Evolutionary conservation across 805 yeast genomes (phyloP).

Genomic region (Yarrowia sp.): DNA sequence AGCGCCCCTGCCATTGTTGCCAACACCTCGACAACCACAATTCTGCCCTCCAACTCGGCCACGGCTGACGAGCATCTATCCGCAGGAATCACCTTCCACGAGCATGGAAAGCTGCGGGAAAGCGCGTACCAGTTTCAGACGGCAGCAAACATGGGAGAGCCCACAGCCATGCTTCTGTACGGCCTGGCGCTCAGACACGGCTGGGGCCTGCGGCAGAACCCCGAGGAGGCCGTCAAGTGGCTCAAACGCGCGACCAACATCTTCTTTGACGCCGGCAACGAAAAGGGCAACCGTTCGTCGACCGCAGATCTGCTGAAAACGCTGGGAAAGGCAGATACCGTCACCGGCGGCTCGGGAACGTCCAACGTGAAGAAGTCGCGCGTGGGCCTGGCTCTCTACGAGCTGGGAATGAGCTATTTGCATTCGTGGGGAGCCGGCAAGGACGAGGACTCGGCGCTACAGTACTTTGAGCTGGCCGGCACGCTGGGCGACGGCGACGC

Average conservation of each 20-base stretch:
- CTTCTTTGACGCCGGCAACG: slow-evolving; percentile 39
- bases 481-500: slow-evolving; percentile 72
- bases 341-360: slow-evolving; percentile 18
- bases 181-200: slow-evolving; percentile 73
- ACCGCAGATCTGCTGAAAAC: slow-evolving; percentile 40
- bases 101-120: slow-evolving; percentile 67
- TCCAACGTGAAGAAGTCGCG: slow-evolving; percentile 44
- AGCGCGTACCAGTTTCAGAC: slow-evolving; percentile 71
- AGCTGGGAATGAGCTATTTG: slow-evolving; percentile 63
- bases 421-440: slow-evolving; percentile 64
- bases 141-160: slow-evolving; percentile 67
- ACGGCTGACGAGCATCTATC: slow-evolving; percentile 47
- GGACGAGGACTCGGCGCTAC: slow-evolving; percentile 65
- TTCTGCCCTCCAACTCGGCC: slow-evolving; percentile 42
- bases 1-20: not conserved
- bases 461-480: slow-evolving; percentile 68
- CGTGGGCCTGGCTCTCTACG: slow-evolving; percentile 57
- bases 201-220: slow-evolving; percentile 68
- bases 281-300: slow-evolving; percentile 46
- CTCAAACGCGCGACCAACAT: slow-evolving; percentile 57
- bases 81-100: slow-evolving; percentile 53
- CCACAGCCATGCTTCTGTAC: slow-evolving; percentile 72
- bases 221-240: slow-evolving; percentile 64
- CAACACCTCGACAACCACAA: not conserved
- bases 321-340: slow-evolving; percentile 26